Conservation (phyloP, 768 basidiomycete genomes). For the Leccinum subtestaceum region DNA sequence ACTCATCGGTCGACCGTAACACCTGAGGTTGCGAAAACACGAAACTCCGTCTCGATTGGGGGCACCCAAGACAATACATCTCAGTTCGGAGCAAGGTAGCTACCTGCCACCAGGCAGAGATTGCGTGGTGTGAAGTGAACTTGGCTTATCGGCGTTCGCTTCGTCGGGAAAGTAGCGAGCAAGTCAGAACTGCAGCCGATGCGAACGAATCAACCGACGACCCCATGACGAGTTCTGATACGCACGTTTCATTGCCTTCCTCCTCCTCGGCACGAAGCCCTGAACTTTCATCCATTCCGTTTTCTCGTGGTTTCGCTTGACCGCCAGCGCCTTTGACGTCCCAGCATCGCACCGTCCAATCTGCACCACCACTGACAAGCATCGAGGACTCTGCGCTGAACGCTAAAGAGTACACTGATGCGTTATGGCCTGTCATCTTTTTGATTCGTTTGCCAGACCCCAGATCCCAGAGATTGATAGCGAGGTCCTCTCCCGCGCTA, state of each 20-base stretch:
- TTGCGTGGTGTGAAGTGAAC: constrained; percentile 95
- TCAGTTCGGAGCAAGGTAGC: constrained; percentile 56
- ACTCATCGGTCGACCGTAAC: no score
- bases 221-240: constrained; percentile 8
- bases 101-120: constrained; percentile 85
- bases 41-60: not conserved
- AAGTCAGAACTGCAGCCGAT: constrained; percentile 65
- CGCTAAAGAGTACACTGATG: constrained; percentile 84
- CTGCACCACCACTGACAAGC: constrained; percentile 87
- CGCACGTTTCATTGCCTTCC: constrained; percentile 72
- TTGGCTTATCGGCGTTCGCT: constrained; percentile 89
- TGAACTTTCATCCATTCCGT: constrained; percentile 41
- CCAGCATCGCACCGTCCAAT: constrained; percentile 99
- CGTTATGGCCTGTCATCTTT: constrained; percentile 92
- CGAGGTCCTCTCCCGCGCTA: constrained; percentile 86
- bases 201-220: not conserved
- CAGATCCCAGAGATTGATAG: constrained; percentile 96
- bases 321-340: constrained; percentile 85
- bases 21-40: not conserved
- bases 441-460: constrained; percentile 93
- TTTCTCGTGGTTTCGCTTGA: constrained; percentile 55
- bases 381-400: constrained; percentile 91
- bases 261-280: constrained; percentile 41
- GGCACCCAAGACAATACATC: constrained; percentile 28
- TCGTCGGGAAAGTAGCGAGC: constrained; percentile 89